These are phyloP conservation scores for Tetradesmus obliquus DNA, from an alignment of 139 green algal genomes.

Conservation along the genomic window DNA sequence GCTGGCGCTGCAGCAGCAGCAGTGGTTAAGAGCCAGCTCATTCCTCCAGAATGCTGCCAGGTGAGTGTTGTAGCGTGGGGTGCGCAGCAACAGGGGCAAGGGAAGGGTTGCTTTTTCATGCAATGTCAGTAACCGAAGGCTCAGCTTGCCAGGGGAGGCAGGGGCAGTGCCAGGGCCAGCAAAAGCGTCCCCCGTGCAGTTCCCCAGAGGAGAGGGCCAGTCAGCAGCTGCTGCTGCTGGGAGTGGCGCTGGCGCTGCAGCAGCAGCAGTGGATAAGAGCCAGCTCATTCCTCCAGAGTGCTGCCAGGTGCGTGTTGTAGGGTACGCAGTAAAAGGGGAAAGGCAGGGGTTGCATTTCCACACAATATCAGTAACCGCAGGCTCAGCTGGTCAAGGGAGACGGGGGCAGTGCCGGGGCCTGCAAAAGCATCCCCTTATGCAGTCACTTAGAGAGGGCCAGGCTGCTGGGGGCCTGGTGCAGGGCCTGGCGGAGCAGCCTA, in stretches of 20 bases:
- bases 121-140: no score
- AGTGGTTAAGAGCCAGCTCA: conserved; percentile 8
- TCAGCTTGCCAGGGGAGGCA: conserved; percentile 53
- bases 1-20: neutral
- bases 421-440: neutral
- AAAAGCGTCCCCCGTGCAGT: conserved; percentile 14
- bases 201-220: conserved; percentile 10
- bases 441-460: conserved; percentile 21
- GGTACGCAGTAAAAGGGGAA: no score
- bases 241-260: neutral
- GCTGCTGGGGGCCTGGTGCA: neutral
- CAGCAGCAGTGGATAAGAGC: conserved; percentile 8
- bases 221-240: neutral
- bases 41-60: conserved; percentile 49
- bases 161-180: conserved; percentile 7
- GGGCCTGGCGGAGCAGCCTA: neutral
- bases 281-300: conserved; percentile 42
- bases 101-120: no score
- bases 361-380: no score
- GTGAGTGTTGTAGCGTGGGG: neutral
- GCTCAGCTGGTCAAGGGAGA: conserved; percentile 51
- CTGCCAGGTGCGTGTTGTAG: conserved; percentile 22
- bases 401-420: conserved; percentile 16
- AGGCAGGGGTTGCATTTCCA: no score
- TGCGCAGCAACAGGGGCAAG: no score